A percentile compares a stretch with the other conserved stretches of the same genome.
Conservation (phyloP, 108 stramenopile species). For the Schizochytrium sp. region DNA sequence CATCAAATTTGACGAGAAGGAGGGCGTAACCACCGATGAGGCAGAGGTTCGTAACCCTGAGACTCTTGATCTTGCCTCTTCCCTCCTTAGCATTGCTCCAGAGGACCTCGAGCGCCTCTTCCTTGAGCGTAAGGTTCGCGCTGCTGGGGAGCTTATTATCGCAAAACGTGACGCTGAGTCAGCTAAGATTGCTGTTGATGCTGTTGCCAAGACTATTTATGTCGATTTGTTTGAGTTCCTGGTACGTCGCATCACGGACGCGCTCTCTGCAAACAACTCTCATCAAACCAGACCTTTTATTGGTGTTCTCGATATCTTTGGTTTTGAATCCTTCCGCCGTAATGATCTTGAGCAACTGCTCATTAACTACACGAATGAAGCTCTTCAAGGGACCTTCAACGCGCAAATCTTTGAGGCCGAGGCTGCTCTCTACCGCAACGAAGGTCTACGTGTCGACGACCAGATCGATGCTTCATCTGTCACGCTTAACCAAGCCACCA, state of each 20-base stretch:
- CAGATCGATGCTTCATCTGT: background rate
- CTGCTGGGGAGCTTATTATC: constrained; percentile 45
- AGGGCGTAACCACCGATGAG: constrained; percentile 43
- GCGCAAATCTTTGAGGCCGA: constrained; percentile 20
- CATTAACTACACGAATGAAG: constrained; percentile 70
- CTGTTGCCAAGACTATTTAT: constrained; percentile 67
- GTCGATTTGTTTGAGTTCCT: constrained; percentile 68
- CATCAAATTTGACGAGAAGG: constrained; percentile 82
- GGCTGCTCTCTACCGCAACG: constrained; percentile 37
- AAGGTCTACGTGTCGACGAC: background rate
- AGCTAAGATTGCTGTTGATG: constrained; percentile 74
- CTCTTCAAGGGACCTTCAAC: constrained; percentile 65
- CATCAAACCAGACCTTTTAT: constrained; percentile 69
- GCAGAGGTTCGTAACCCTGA: constrained; percentile 25
- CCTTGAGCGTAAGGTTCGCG: constrained; percentile 80
- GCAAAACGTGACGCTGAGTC: constrained; percentile 25
- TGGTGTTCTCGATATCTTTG: constrained; percentile 67
- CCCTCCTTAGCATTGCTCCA: constrained; percentile 85
- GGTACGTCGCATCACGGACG: constrained; percentile 59
- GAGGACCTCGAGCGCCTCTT: constrained; percentile 82
- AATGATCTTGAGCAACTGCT: constrained; percentile 67
- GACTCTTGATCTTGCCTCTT: constrained; percentile 78
- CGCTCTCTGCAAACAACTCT: constrained; percentile 60
- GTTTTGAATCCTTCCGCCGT: constrained; percentile 63
- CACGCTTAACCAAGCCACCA: background rate